Evolutionary conservation across 2,329 filamentous ascomycete genomes (phyloP).

Genomic region (Hymenoscyphus fructigenus): DNA sequence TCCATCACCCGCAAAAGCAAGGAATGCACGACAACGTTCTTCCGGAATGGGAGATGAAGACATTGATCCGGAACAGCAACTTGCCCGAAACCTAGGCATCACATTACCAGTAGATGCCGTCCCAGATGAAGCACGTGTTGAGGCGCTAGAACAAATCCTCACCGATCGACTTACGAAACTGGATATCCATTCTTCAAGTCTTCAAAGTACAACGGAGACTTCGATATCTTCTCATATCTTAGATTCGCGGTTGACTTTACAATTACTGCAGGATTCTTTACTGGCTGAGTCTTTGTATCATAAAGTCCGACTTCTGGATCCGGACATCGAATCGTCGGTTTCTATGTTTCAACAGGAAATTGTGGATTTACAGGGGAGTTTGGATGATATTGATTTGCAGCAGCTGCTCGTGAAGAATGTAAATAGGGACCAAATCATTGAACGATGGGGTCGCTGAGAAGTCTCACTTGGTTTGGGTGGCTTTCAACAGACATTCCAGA

Average conservation of each 20-base stretch:
- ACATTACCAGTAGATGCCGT: slow-evolving; percentile 40
- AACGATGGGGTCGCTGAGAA: slow-evolving; percentile 41
- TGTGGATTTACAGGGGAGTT: slow-evolving; percentile 37
- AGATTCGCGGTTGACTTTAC: slow-evolving; percentile 49
- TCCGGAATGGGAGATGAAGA: slow-evolving; percentile 41
- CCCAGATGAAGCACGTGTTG: slow-evolving; percentile 26
- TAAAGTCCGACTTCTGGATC: slow-evolving; percentile 50
- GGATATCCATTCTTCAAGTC: slow-evolving; percentile 44
- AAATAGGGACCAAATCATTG: slow-evolving; percentile 50
- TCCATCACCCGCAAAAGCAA: slow-evolving; percentile 30
- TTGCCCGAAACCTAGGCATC: slow-evolving; percentile 50
- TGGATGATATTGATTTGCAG: slow-evolving; percentile 39
- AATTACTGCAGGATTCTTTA: slow-evolving; percentile 51
- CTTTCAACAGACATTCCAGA: neutral
- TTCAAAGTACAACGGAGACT: slow-evolving; percentile 52
- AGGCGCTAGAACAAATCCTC: slow-evolving; percentile 32
- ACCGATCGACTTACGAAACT: slow-evolving; percentile 45
- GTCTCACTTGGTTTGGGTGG: neutral
- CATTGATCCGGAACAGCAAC: slow-evolving; percentile 38
- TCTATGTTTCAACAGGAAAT: slow-evolving; percentile 39
- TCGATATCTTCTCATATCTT: slow-evolving; percentile 43
- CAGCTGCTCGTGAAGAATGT: slow-evolving; percentile 42
- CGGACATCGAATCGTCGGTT: slow-evolving; percentile 53
- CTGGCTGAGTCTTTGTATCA: slow-evolving; percentile 52
- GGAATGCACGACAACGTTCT: slow-evolving; percentile 31